phyloP scores from a whole-genome alignment of 2,329 filamentous ascomycete genomes.

The Colletotrichum theobromicola region DNA sequence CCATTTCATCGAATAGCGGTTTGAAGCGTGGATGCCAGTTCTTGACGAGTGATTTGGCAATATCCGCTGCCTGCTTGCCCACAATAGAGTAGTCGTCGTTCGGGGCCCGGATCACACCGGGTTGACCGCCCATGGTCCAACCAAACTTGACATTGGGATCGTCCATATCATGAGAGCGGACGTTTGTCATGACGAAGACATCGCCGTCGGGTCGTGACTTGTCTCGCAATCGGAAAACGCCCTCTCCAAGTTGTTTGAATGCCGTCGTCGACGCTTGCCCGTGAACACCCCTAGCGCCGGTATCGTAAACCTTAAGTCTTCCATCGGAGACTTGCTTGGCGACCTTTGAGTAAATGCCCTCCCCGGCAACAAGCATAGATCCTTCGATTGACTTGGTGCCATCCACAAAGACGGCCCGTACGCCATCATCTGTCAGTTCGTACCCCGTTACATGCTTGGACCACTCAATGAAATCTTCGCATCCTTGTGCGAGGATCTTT shows the following conservation, averaged over 20 bases:
- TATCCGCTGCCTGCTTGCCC: background rate
- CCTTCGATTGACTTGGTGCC: slow-evolving; percentile 65
- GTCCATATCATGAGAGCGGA: slow-evolving; percentile 64
- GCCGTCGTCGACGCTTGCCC: slow-evolving; percentile 67
- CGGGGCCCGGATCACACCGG: slow-evolving; percentile 61
- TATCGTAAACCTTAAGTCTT: background rate
- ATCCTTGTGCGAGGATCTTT: slow-evolving; percentile 59
- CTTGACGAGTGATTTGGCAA: background rate
- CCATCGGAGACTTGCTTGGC: slow-evolving; percentile 65
- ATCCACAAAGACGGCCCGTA: slow-evolving; percentile 63
- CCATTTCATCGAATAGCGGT: background rate
- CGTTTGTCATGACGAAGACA: slow-evolving; percentile 67
- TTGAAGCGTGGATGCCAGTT: background rate
- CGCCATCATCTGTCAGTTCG: slow-evolving; percentile 58
- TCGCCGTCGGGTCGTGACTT: slow-evolving; percentile 47
- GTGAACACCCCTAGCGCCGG: slow-evolving; percentile 55
- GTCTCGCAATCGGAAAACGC: slow-evolving; percentile 64
- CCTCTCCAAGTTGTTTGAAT: slow-evolving; percentile 67
- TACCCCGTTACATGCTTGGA: slow-evolving; percentile 62
- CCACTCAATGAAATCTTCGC: slow-evolving; percentile 61
- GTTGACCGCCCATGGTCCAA: slow-evolving; percentile 66
- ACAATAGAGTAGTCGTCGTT: slow-evolving; percentile 66
- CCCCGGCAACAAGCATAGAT: slow-evolving; percentile 63
- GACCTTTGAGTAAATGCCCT: slow-evolving; percentile 66
- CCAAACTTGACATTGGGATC: slow-evolving; percentile 62